Evolutionary conservation across 2,329 filamentous ascomycete genomes (phyloP).

Genomic region (Ceratocystis albifundus): DNA sequence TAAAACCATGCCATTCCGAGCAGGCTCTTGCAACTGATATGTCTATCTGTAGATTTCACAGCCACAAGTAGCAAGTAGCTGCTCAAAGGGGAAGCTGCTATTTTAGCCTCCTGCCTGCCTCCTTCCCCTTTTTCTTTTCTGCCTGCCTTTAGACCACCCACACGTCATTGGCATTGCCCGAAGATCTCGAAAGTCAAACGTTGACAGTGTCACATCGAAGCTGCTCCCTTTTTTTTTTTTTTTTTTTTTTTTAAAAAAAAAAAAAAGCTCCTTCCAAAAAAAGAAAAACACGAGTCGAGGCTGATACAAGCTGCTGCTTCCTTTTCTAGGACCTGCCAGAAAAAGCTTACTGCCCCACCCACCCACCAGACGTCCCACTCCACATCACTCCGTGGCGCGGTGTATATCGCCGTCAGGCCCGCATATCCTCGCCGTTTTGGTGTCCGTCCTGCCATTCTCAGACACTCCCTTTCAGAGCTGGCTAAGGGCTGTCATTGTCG

Average conservation of each 20-base stretch:
- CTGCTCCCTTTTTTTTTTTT: neutral
- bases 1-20: neutral
- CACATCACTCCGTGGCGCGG: neutral
- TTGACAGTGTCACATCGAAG: conserved; percentile 1
- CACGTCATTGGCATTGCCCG: neutral
- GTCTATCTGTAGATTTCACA: neutral
- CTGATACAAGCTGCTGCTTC: neutral
- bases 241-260: too few relatives aligned
- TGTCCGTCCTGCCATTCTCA: neutral
- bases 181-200: conserved; percentile 3
- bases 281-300: neutral
- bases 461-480: neutral
- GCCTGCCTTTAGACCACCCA: too few relatives aligned
- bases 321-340: neutral
- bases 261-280: conserved; percentile 6
- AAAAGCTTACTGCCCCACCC: neutral
- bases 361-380: neutral
- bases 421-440: neutral
- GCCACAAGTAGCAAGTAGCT: neutral
- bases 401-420: neutral
- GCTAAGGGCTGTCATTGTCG: neutral
- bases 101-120: neutral
- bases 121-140: neutral
- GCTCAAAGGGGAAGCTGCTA: neutral
- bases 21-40: neutral